Conservation (phyloP, 108 stramenopile genomes). For the Fragilaria crotonensis region DNA sequence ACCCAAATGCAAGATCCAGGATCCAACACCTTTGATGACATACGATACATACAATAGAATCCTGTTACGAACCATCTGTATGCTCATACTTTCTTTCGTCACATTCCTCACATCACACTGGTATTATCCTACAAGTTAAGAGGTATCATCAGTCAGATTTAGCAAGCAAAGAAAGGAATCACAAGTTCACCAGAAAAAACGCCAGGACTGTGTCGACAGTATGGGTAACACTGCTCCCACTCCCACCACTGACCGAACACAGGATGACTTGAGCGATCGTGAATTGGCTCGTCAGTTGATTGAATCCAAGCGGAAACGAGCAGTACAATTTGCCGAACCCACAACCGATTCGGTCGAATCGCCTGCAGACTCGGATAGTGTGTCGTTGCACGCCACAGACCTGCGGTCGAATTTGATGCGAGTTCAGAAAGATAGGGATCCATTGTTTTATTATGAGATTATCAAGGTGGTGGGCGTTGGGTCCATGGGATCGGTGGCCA, state of each 20-base stretch:
- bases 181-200: too few species aligned
- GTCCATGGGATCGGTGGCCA: conserved; percentile 44
- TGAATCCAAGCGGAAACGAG: background rate
- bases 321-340: background rate
- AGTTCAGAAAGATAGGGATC: conserved; percentile 22
- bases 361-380: background rate
- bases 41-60: too few species aligned
- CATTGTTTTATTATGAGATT: conserved; percentile 38
- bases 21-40: too few species aligned
- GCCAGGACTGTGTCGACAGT: too few species aligned
- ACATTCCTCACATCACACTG: too few species aligned
- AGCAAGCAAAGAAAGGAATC: too few species aligned
- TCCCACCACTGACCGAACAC: background rate
- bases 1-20: too few species aligned
- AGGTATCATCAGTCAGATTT: too few species aligned
- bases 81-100: too few species aligned
- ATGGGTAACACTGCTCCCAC: background rate
- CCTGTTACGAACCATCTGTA: too few species aligned
- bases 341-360: background rate
- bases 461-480: conserved; percentile 46
- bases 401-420: conserved; percentile 15
- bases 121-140: too few species aligned
- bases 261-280: background rate
- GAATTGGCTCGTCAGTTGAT: background rate
- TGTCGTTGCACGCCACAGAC: background rate